These are phyloP conservation scores for Penicillium sp. DNA, from an alignment of 2,329 filamentous ascomycete genomes.

Conservation along the genomic window DNA sequence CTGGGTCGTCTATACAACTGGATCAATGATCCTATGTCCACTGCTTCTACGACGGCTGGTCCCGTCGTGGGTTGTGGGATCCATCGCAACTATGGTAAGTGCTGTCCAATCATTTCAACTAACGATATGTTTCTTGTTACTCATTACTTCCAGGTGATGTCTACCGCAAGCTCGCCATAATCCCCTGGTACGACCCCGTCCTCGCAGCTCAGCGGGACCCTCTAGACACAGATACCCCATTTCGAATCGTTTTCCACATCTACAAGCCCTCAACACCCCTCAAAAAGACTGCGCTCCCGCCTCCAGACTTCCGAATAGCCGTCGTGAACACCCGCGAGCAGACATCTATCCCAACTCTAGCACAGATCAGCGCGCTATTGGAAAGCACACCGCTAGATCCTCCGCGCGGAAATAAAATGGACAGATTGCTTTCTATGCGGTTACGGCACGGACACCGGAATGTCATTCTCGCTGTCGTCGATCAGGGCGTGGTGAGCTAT, in stretches of 20 bases:
- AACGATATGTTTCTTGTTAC: constrained; percentile 1
- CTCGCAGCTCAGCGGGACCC: constrained; percentile 20
- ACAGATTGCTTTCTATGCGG: constrained; percentile 60
- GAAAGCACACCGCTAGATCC: constrained; percentile 66
- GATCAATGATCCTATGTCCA: constrained; percentile 26
- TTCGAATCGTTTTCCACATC: constrained; percentile 70
- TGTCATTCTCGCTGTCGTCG: constrained; percentile 80
- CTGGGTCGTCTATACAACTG: constrained; percentile 32
- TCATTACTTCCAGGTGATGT: constrained; percentile 51
- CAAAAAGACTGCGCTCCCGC: constrained; percentile 69
- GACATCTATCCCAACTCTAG: constrained; percentile 64
- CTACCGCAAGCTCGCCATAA: constrained; percentile 68
- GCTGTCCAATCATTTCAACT: background rate
- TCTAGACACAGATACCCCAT: constrained; percentile 47
- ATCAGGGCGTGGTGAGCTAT: constrained; percentile 85
- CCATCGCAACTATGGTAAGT: constrained; percentile 49
- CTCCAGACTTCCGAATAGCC: constrained; percentile 77
- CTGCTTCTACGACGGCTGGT: constrained; percentile 35
- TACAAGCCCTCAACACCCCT: constrained; percentile 70
- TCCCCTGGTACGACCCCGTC: constrained; percentile 63
- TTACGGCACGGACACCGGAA: constrained; percentile 80
- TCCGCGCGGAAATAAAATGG: constrained; percentile 46
- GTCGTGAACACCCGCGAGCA: constrained; percentile 67
- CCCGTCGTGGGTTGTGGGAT: constrained; percentile 50
- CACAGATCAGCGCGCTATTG: constrained; percentile 65